Percentiles rank a stretch among this genome's conserved stretches.
Conservation (phyloP, 1,284 basidiomycete species). For the Moesziomyces globuligerus region DNA sequence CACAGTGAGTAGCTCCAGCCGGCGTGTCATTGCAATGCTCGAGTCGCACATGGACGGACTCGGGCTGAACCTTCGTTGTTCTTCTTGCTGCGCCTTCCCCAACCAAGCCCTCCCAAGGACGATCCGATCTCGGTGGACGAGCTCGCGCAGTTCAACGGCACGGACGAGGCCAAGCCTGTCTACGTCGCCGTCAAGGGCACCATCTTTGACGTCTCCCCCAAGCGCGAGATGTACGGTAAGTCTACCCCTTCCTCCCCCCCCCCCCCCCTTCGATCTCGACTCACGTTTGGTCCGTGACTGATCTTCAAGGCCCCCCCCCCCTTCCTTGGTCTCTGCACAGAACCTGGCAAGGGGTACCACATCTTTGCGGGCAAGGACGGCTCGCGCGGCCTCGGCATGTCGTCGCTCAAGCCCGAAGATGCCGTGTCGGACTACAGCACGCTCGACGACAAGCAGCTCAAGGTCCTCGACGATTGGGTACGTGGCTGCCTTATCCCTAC, state of each 20-base stretch:
- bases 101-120: constrained; percentile 80
- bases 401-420: constrained; percentile 85
- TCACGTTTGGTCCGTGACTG: not conserved
- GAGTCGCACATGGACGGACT: too few relatives aligned
- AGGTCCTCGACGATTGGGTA: constrained; percentile 88
- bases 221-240: constrained; percentile 82
- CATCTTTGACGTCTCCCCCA: constrained; percentile 81
- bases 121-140: constrained; percentile 78
- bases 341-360: constrained; percentile 64
- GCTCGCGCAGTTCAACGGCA: constrained; percentile 78
- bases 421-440: constrained; percentile 87
- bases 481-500: not conserved
- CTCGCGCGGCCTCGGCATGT: constrained; percentile 71
- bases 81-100: too few relatives aligned
- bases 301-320: too few relatives aligned
- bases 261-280: not conserved
- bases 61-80: too few relatives aligned
- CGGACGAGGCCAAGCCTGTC: constrained; percentile 75
- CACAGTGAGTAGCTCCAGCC: constrained; percentile 47
- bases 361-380: constrained; percentile 86
- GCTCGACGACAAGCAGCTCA: constrained; percentile 79
- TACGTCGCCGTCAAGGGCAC: constrained; percentile 90
- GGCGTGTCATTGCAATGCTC: too few relatives aligned
- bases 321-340: constrained; percentile 1
- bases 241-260: constrained; percentile 68